A percentile compares a stretch with the other conserved stretches of the same genome.
Evolutionary conservation across 352 stramenopile genomes (phyloP).

Genomic region (Peronospora destructor): DNA sequence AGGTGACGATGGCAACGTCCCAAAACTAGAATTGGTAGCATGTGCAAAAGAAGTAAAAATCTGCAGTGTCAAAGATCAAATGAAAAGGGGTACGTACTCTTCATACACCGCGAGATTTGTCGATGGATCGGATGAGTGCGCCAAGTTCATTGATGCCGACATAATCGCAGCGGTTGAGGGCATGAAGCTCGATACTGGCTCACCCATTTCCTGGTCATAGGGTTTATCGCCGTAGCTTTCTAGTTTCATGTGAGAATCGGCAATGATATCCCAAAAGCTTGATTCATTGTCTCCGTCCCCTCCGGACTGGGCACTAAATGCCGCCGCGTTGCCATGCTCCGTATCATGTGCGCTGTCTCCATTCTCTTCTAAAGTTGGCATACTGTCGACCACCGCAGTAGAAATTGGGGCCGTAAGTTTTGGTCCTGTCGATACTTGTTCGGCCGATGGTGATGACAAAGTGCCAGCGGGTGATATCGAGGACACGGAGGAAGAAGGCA

Average conservation of each 20-base stretch:
- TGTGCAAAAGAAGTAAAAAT: constrained; percentile 1
- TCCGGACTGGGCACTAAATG: constrained; percentile 4
- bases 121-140: constrained; percentile 18
- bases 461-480: constrained; percentile 6
- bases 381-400: constrained; percentile 21
- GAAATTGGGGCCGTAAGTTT: constrained; percentile 20
- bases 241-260: constrained; percentile 26
- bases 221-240: constrained; percentile 27
- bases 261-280: constrained; percentile 36
- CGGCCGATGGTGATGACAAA: constrained; percentile 20
- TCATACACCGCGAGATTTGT: constrained; percentile 24
- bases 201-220: constrained; percentile 34
- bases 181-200: constrained; percentile 22
- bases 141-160: constrained; percentile 8
- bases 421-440: constrained; percentile 49
- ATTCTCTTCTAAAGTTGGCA: constrained; percentile 25
- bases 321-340: neutral
- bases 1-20: constrained; percentile 2
- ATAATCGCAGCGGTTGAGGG: constrained; percentile 7
- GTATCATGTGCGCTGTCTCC: constrained; percentile 14
- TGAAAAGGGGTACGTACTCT: constrained; percentile 16
- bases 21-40: constrained; percentile 6
- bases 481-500: constrained; percentile 48
- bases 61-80: neutral
- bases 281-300: constrained; percentile 53